phyloP scores from a whole-genome alignment of 2,329 filamentous ascomycete species.

The Pestalotiopsis sp. region DNA sequence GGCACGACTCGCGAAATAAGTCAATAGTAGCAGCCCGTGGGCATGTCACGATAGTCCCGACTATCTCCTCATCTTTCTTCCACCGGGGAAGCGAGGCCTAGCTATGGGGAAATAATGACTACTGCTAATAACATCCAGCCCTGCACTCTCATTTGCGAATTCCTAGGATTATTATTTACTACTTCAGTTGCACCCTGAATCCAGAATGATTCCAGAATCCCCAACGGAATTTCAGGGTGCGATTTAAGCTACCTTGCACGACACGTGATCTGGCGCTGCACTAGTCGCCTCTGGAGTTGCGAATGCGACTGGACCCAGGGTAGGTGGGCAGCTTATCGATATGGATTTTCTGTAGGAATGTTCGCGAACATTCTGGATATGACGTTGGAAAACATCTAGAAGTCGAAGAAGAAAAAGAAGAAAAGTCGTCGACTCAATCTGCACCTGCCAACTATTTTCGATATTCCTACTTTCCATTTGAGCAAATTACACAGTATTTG shows the following conservation, averaged over 20 bases:
- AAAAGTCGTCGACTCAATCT: background rate
- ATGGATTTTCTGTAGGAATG: slow-evolving; percentile 1
- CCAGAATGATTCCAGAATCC: background rate
- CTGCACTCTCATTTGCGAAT: background rate
- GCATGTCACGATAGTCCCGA: background rate
- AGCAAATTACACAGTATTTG: background rate
- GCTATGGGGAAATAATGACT: background rate
- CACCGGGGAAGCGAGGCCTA: background rate
- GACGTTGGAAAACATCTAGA: background rate
- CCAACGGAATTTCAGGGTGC: background rate
- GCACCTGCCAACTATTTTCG: background rate
- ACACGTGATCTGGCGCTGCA: slow-evolving; percentile 12
- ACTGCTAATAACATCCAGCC: background rate
- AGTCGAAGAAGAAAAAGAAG: background rate
- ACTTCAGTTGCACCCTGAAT: background rate
- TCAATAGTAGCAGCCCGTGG: background rate
- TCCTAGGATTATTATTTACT: background rate
- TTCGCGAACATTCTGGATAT: slow-evolving; percentile 11
- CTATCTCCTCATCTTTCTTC: background rate
- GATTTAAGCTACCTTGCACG: background rate
- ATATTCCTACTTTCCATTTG: background rate
- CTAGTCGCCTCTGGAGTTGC: background rate
- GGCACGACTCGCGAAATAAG: background rate
- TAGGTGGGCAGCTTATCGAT: slow-evolving; percentile 7
- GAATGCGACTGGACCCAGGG: background rate